Evolutionary conservation across 2,329 filamentous ascomycete genomes (phyloP), one percentile per base, ranked within the genome.

Genomic region (Ophiocordyceps camponoti-saundersi): DNA sequence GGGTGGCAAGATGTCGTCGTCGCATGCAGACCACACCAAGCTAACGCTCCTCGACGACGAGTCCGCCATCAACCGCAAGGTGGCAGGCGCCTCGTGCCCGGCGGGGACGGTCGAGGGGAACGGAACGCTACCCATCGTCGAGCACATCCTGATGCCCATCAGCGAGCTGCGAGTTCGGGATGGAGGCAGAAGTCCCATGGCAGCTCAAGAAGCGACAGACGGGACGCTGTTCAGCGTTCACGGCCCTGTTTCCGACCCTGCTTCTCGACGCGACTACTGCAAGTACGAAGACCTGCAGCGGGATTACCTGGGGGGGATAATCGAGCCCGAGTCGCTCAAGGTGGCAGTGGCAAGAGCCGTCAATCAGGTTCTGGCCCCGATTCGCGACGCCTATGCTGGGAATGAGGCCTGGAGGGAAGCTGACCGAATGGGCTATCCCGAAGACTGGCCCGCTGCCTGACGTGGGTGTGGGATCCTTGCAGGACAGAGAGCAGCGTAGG

Each of bases 1-100:
- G 39, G 45, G 45, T 6, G 45, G 45, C 36, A 46, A 46, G 30
- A 46, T 46, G 45, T 46, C 45, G 20, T 42, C 45, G 12, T 46
- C 45, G 4, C 22, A 30, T 23, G 39, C 45, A 20, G 45, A 39
- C 21, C 30, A 42, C 34, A 46, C 45, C 26, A 46, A 46, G 30
- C 42, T 46, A 16, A 42, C 22, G 23, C 42, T 46, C 29, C 45
- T 46, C 6, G 45, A 46, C 40, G 45, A 46, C 23, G 20, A 39
- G 18, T 22, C n/a, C n/a, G 23, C 32, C 2, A 39, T 46, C 22
- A n/a, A 30, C 18, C 16, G 16, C 39, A 46, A 46, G 39, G 30
- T 46, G 5, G 40, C 40, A 6, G 39, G 39, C 3, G 39, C 36
- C 5, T 41, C 45, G 13, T 46, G 45, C 26, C 23, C 39, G 10